Evolutionary conservation across 1,284 basidiomycete genomes (phyloP), one percentile per base, ranked within the genome.

Genomic region (Sporisorium exsertum): DNA sequence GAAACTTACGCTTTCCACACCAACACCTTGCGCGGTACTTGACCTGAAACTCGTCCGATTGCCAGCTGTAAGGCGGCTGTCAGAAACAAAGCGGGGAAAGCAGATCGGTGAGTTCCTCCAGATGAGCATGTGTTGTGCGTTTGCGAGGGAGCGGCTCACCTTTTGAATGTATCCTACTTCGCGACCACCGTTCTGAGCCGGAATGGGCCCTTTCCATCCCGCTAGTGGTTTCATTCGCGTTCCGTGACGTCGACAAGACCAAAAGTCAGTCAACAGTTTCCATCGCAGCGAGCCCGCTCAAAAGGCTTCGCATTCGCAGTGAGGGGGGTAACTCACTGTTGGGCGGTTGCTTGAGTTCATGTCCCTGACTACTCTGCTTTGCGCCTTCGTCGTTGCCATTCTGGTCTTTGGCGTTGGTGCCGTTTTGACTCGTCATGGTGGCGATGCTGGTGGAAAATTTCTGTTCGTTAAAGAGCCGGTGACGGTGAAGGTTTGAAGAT

Each of bases 21-120:
- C 71, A 74, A 53, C 75, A 78, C 24, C 53, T 61, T 18, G 66
- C 60, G 15, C 37, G 37, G 20, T 72, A 78, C 52, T 71, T 78
- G 59, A 68, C 71, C 27, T 71, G 3, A 37, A 78, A 78, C 49
- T 74, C 71, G 29, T 71, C 35, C 43, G 59, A 68, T 16, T 71
- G 35, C 75, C 75, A 78, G 15, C 43, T 37, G 53, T 78, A 78
- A n/a, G 71, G 75, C 22, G 71, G 75, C 67, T 73, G 27, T 9
- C 16, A 3, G 5, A 4, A 40, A 13, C 2, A 40, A 18, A 16
- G 16, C 16, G 16, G 29, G 5, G 29, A 32, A 32, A 32, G 29
- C 10, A 32, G 29, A 32, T n/a, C n/a, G n/a, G n/a, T 10, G 29
- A 32, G 29, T 12, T 12, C 45, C n/a, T 22, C 5, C 13, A 26